Evolutionary conservation across 495 filamentous ascomycete species (phyloP), one percentile per base, ranked within the genome.

Genomic region (Penicillium goetzii): DNA sequence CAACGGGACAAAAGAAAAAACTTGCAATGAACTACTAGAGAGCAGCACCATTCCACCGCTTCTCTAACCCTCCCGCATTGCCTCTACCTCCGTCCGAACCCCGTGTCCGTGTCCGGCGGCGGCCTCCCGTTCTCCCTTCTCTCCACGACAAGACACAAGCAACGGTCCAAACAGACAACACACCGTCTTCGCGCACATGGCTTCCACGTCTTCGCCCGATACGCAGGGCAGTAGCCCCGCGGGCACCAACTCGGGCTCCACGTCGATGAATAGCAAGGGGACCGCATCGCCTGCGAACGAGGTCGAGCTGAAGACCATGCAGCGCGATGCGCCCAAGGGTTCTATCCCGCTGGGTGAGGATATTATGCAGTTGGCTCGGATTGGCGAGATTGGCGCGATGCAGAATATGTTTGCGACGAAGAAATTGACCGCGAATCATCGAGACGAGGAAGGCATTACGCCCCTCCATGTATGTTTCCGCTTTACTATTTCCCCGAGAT

Each of bases 331-430:
- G 19, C 66, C 69, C 36, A 78, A 78, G 66, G 74, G 76, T 19
- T 79, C 76, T 49, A 77, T 88, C 34, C 85, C 88, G 5, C 55
- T 89, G 1, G 90, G 91, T 58, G 85, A 92, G 59, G 95, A 98
- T 80, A 89, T 99, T 56, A 97, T 99, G 92, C 94, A 97, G 78
- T 84, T 97, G 69, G 92, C 95, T 38, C 85, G 94, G 55, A 73
- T 95, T 61, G 95, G 95, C 32, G 94, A 99, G 70, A 85, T 97
- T 70, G 79, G 79, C 6, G 89, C 84, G 34, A 94, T 99, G 83
- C 90, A 96, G 78, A 93, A 87, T 79, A 81, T 99, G 28, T 93
- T 97, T 66, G 90, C 91, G 63, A 85, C 82, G 56, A 89, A 90
- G 66, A 95, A 91, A 58, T 91, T 85, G 74, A 87, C 90, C 65